Evolutionary conservation across 805 yeast species (phyloP), one percentile per base, ranked within the genome.

Genomic region (Diddensiella caesifluorescens): DNA sequence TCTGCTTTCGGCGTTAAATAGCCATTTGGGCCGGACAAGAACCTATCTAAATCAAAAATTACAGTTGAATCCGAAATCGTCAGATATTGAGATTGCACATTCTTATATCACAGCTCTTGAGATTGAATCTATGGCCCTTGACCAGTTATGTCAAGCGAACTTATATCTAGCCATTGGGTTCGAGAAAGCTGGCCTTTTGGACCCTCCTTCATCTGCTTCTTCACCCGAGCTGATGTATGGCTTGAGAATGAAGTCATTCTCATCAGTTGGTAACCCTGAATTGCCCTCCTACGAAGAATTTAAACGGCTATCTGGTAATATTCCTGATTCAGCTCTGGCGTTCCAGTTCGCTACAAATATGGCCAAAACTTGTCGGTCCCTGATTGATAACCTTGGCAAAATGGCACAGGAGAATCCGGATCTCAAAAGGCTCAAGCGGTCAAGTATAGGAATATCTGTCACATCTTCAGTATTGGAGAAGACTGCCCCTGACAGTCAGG

Each of bases 231-330:
- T 66, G 27, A 56, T 74, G 13, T 79, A 71, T 55, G 63, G 70
- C 6, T 63, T 87, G 35, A 74, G 95, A 50, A 71, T 86, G 74
- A 87, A 86, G 58, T 79, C 92, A 3, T 85, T 83, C 65, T 74
- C 81, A 18, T 74, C 87, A 0, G 81, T 88, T 16, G 95, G 94
- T 0, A 77, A 78, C 7, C 96, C 96, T 1, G 71, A 69, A 22
- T 53, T 76, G 31, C 88, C 90, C 2, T 56, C 67, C 0, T 79
- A 62, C 50, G 61, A 54, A 10, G 70, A 70, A 18, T 59, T 36
- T n/a, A 15, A 25, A 21, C 22, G 44, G 23, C 21, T 27, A 13
- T 18, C 13, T 13, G 33, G 13, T 12, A 28, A 21, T 16, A 25
- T 32, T 4, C 23, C 33, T 13, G 22, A 22, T 22, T 25, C 40